Percentiles rank a stretch among this genome's conserved stretches.
These are phyloP conservation scores for Acer saccharum DNA, from an alignment of 345 rosid species.

Conservation along the genomic window DNA sequence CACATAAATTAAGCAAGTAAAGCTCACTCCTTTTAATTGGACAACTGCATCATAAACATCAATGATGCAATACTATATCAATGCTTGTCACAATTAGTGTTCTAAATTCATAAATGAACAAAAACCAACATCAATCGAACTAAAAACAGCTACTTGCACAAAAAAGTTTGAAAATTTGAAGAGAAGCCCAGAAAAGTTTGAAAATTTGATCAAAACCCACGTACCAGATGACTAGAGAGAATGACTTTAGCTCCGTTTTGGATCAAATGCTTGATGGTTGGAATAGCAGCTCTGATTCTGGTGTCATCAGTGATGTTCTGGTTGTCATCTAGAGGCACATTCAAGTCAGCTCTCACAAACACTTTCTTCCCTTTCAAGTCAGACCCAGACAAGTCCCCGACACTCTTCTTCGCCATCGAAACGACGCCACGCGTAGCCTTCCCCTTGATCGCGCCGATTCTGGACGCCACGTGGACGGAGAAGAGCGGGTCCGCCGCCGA, in stretches of 20 bases:
- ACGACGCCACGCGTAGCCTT: slow-evolving; percentile 52
- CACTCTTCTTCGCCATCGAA: slow-evolving; percentile 92
- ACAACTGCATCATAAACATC: background rate
- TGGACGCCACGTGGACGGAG: slow-evolving; percentile 50
- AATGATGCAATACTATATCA: background rate
- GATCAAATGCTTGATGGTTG: slow-evolving; percentile 95
- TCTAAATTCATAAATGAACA: background rate
- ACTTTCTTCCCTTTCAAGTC: slow-evolving; percentile 97
- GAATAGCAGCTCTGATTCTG: slow-evolving; percentile 88
- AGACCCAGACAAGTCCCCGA: slow-evolving; percentile 66
- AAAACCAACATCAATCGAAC: background rate
- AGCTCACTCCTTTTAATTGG: background rate
- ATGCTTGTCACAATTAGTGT: background rate
- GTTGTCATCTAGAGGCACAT: slow-evolving; percentile 91
- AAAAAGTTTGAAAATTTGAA: background rate
- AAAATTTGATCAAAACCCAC: background rate
- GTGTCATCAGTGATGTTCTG: slow-evolving; percentile 96
- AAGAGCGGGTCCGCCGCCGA: slow-evolving; percentile 58
- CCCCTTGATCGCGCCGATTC: slow-evolving; percentile 35
- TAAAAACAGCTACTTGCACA: background rate
- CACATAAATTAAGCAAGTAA: background rate
- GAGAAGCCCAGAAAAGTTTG: background rate
- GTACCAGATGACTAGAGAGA: slow-evolving; percentile 95
- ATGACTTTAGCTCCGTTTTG: slow-evolving; percentile 87
- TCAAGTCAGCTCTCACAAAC: slow-evolving; percentile 90